phyloP scores from a whole-genome alignment of 345 rosid genomes.

The Eucalyptus camaldulensis region DNA sequence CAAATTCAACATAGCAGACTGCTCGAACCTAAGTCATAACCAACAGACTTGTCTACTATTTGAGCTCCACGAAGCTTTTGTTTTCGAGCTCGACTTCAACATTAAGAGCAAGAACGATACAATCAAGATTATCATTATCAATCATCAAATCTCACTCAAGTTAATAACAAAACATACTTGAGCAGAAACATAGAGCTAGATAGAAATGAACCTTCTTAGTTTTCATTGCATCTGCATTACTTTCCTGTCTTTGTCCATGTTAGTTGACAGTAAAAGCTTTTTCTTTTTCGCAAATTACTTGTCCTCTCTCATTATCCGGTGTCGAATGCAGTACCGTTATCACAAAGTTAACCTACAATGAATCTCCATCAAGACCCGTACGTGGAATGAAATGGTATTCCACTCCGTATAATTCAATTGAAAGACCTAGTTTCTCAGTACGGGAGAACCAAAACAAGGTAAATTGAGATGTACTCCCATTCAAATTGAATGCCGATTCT shows the following conservation, averaged over 20 bases:
- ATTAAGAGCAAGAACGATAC: background rate
- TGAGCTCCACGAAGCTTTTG: background rate
- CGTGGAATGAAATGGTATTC: background rate
- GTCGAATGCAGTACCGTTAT: background rate
- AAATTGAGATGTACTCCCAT: background rate
- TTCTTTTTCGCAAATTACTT: background rate
- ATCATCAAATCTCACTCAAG: background rate
- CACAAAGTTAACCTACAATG: background rate
- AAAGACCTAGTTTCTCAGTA: background rate
- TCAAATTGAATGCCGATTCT: background rate
- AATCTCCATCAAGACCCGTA: background rate
- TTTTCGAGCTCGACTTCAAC: background rate
- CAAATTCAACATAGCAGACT: background rate
- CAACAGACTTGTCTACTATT: fast-evolving
- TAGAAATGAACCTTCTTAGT: background rate
- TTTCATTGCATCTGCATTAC: background rate
- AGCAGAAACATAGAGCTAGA: background rate
- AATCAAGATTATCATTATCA: background rate
- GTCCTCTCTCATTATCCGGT: background rate
- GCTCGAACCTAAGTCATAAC: fast-evolving
- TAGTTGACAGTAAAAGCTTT: background rate
- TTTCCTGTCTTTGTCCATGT: background rate
- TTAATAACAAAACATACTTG: background rate
- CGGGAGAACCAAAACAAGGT: background rate
- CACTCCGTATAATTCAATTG: background rate